Evolutionary conservation across 75 land plant genomes (phyloP).

Genomic region (Pinus albicaulis): DNA sequence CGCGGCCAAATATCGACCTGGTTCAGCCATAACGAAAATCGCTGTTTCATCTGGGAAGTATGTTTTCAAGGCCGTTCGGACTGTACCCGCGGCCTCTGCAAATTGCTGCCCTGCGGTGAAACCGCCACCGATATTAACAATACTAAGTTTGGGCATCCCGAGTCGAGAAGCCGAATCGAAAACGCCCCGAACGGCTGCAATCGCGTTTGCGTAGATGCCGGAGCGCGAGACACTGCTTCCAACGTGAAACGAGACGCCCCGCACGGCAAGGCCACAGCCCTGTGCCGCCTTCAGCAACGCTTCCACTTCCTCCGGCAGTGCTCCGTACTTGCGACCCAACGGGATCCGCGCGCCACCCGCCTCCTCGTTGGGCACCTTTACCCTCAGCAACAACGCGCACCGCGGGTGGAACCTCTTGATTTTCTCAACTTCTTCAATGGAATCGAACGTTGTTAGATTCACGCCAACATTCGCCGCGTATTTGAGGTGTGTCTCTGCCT

Average conservation of each 20-base stretch:
- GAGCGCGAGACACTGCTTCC: constrained; percentile 39
- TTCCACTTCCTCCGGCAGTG: constrained; percentile 26
- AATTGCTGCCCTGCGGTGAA: constrained; percentile 24
- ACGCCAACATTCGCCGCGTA: too few relatives aligned
- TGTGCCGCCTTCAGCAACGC: constrained; percentile 19
- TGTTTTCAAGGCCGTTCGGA: constrained; percentile 20
- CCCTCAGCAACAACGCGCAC: too few relatives aligned
- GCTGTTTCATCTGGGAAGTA: too few relatives aligned
- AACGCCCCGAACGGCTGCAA: constrained; percentile 15
- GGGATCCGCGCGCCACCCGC: constrained; percentile 13
- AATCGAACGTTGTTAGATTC: too few relatives aligned
- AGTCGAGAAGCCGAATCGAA: constrained; percentile 30
- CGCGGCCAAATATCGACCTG: not conserved
- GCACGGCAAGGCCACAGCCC: constrained; percentile 17
- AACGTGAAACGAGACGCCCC: constrained; percentile 50
- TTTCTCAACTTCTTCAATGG: too few relatives aligned
- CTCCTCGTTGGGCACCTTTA: constrained; percentile 18
- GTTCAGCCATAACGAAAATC: too few relatives aligned
- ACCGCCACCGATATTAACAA: constrained; percentile 57
- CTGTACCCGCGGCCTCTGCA: constrained; percentile 21
- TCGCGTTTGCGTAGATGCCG: constrained; percentile 20
- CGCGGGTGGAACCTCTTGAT: too few relatives aligned
- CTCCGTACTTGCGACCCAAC: constrained; percentile 48
- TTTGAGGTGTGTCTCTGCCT: too few relatives aligned
- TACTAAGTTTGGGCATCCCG: constrained; percentile 23